Base-by-base conservation (phyloP, 2,329 filamentous ascomycete species). In the Pseudogymnoascus sp. region DNA sequence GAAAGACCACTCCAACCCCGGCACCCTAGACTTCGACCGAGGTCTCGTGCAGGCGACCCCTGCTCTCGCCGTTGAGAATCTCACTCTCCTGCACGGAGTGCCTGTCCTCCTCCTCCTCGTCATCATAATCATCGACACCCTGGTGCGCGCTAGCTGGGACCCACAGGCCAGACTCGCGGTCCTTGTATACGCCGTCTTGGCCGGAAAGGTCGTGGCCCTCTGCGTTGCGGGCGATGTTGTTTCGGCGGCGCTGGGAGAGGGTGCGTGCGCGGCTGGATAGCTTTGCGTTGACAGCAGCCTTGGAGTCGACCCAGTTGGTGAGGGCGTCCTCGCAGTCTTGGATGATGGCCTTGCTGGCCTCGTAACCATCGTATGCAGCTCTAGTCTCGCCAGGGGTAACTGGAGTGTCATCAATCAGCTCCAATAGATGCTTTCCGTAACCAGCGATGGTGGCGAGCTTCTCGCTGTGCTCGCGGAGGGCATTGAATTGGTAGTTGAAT, bases 401-500 rank as follows among this genome's bases (percentile, higher is more conserved):
- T 1, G 95, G 95, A 6, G 90, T 96, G 75, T 99, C 95, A 74
- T 99, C 95, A 68, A 99, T 88, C 57, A 99, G 84, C 77, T 97
- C 93, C 47, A 99, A 84, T n/a, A 99, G 84, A 76, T 99, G 95
- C 83, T 97, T 99, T 73, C 95, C 95, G 76, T 91, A 99, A 65
- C 93, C 93, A 42, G 95, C 95, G 73, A 99, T 96, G 75, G 99
- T 96, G 73, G 95, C 95, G 23, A 97, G 85, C 82, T 99, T 99
- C 79, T 99, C 95, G 76, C 90, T 95, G 79, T 97, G 95, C 81
- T 99, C 95, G 66, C 91, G 90, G 68, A 99, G 86, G 47, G 95
- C 95, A 74, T 99, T 93, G 72, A 99, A 99, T 75, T 99, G 95
- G 80, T 97, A 99, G 62, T 88, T 90, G 80, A 97, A 99, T 42